Evolutionary conservation across 2,329 filamentous ascomycete species (phyloP), one percentile per base, ranked within the genome.

Genomic region (Fusarium pininemorale): DNA sequence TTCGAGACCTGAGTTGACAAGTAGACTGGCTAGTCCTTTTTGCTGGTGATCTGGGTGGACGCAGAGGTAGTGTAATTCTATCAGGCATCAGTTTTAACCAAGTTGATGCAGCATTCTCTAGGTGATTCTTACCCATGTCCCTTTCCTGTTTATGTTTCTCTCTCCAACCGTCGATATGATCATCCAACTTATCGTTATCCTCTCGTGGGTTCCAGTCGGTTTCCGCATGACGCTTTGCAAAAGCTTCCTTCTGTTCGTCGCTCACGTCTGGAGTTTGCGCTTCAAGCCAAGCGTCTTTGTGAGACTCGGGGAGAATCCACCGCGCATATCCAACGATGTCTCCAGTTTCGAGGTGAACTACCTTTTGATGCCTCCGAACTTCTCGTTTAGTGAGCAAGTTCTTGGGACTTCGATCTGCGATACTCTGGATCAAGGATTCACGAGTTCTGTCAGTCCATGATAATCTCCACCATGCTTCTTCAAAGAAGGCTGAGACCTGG

Each of bases 11-110:
- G 77, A 76, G 14, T 54, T 44, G 1, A 79, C 48, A 13, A 79
- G 75, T 64, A 77, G 62, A 11, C 73, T 72, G 5, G 65, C 77
- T 16, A 78, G 53, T 15, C 77, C 75, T 24, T 50, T 61, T 6
- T 69, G 54, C 7, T 75, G 75, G 16, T 79, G 76, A 26, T 75
- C 63, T 5, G 75, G 74, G 20, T 66, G 72, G 32, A 75, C 71
- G 20, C 63, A 73, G 11, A 79, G 61, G 42, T 79, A 79, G 32
- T 78, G 75, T 5, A 78, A 65, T 48, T 66, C 78, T 73, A 24
- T 9, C 0, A 3, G 14, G 14, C 3, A 6, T 75, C 14, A 75
- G 61, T 50, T 6, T 59, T 4, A 22, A 26, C 1, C 10, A 30
- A 7, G 9, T 14, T 15, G 13, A 22, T 16, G 9, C 8, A 13